Base-by-base conservation (phyloP, 306 rosid genomes). In the Trifolium repens region DNA sequence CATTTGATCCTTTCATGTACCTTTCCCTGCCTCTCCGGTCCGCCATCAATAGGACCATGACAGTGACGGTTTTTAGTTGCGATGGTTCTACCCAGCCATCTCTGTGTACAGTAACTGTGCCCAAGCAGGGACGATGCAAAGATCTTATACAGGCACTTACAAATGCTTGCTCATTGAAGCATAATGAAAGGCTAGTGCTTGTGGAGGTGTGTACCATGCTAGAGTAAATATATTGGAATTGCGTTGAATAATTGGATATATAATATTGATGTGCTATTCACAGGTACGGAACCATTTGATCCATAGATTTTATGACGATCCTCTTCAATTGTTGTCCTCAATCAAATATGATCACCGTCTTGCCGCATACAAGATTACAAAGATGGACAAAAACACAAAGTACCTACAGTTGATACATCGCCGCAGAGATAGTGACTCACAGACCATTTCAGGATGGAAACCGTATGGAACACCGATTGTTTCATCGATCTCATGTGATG, bases 1-100 rank as follows among this genome's bases (percentile, higher is more conserved):
- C 98, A 30, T 94, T 94, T 82, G 98, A 94, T 85, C 98, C 98
- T 67, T 94, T 94, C 81, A 94, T 94, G 97, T 94, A 94, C 87
- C 97, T 94, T 61, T 94, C 98, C 40, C 83, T 94, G 81, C 98
- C 98, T 15, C 93, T 94, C 82, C 98, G 91, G 84, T 83, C 89
- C 68, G 83, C 97, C 81, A 81, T 84, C 57, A 91, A 77, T 34
- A 87, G 98, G 76, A 65, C 88, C 67, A 83, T 94, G 92, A 89
- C 93, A 11, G 93, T 86, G 74, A 94, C 91, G 19, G 90, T 94
- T 79, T 91, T 90, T 83, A 77, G 89, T 65, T 85, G 87, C 14
- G 94, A 94, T 74, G 97, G 98, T 70, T 81, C 91, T 83, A 71
- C 88, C 65, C 77, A 80, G 74, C 97, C 98, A 69, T 87, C 88